Evolutionary conservation across 352 stramenopile genomes (phyloP).

Genomic region (Globisporangium viniferum): DNA sequence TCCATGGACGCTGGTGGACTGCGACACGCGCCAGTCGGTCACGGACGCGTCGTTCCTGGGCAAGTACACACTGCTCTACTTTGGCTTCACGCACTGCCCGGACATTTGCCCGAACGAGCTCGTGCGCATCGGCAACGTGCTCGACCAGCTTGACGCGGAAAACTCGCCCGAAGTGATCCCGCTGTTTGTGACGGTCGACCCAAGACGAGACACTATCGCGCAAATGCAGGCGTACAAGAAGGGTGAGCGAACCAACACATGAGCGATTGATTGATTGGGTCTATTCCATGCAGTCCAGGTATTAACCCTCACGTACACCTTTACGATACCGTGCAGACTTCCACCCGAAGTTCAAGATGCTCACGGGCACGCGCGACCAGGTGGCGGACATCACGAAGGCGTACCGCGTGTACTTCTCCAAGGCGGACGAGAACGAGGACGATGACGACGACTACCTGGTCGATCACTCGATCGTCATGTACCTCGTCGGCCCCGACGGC

Average conservation of each 20-base stretch:
- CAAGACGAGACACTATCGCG: conserved; percentile 94
- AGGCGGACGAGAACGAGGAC: conserved; percentile 92
- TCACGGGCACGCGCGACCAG: conserved; percentile 93
- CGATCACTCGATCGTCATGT: conserved; percentile 99
- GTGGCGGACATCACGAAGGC: conserved; percentile 96
- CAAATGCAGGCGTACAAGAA: conserved; percentile 96
- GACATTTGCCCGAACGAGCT: conserved; percentile 99
- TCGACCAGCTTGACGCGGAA: conserved; percentile 87
- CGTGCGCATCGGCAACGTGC: conserved; percentile 95
- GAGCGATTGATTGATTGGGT: neutral
- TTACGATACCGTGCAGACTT: conserved; percentile 42
- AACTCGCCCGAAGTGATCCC: conserved; percentile 72
- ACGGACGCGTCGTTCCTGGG: conserved; percentile 91
- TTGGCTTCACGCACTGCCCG: conserved; percentile 99
- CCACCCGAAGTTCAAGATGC: conserved; percentile 84
- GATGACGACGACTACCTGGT: conserved; percentile 99
- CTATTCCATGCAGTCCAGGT: neutral
- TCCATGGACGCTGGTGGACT: conserved; percentile 92
- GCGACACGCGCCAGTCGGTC: conserved; percentile 74
- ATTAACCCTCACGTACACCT: neutral
- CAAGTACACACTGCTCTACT: conserved; percentile 98
- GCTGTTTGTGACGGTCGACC: conserved; percentile 98
- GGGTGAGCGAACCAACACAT: conserved; percentile 29
- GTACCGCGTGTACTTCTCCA: conserved; percentile 99
- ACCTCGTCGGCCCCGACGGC: conserved; percentile 95